Evolutionary conservation across 495 filamentous ascomycete genomes (phyloP), one percentile per base, ranked within the genome.

Genomic region (Melanomma pulvis-pyrius): DNA sequence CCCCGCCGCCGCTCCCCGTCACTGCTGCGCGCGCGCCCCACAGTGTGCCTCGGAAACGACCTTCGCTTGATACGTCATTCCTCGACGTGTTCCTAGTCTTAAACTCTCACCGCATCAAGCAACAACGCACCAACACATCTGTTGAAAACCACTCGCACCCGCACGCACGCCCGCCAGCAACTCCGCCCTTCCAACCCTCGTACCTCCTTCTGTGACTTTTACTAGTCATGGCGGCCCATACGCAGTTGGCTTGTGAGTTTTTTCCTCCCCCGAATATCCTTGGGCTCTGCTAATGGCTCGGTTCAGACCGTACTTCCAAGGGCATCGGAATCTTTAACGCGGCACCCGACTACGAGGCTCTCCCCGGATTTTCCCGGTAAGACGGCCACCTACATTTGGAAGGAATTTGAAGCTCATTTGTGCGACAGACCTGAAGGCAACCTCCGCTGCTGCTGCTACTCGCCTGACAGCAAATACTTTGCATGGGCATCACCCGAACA

Each of bases 261-360:
- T 17, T 15, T 29, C 34, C 11, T 32, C 17, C 7, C 30, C 8
- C 9, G 19, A 50, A 41, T 13, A 54, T 32, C 55, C 30, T 46
- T 54, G 24, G 25, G 13, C 24, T 30, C 48, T 32, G 56, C 63
- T 61, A 56, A 66, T 41, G 5, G 21, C 39, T 48, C 29, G n/a
- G 28, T 25, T 24, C 44, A 90, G 87, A 89, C 84, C 91, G 94
- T 75, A 97, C 94, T 77, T 88, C 93, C 79, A 97, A 97, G 86
- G 89, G 87, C 70, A 92, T 98, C 82, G 92, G 93, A 72, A 84
- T 97, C 78, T 84, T 96, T 78, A 88, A 98, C 81, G 92, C 91
- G 59, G 87, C 86, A 60, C 94, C 94, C 60, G 84, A 90, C 71
- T 98, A 98, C 79, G 86, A 89, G 77, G 80, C 87, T 75, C 82